A percentile compares a stretch with the other conserved stretches of the same genome.
phyloP scores from a whole-genome alignment of 768 basidiomycete genomes.

The Kwoniella mangroviensis region DNA sequence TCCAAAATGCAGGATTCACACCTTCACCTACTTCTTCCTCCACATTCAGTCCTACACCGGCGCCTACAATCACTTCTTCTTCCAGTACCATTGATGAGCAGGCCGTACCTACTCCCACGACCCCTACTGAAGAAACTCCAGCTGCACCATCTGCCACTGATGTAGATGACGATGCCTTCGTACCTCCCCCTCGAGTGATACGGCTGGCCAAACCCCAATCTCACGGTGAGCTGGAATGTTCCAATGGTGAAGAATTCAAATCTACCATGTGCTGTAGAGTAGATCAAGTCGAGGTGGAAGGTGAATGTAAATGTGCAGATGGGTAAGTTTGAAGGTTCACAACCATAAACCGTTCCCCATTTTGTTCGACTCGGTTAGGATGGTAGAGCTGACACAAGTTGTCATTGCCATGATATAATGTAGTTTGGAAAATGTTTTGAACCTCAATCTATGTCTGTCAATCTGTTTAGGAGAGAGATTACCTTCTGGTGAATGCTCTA shows the following conservation, averaged over 20 bases:
- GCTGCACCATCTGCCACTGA: neutral
- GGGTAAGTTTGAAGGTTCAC: conserved; percentile 18
- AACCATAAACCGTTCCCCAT: too few species aligned
- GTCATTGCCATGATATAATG: neutral
- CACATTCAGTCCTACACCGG: conserved; percentile 10
- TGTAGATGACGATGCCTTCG: conserved; percentile 14
- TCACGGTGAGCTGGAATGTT: conserved; percentile 6
- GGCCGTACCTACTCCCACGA: conserved; percentile 8
- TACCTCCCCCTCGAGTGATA: conserved; percentile 17
- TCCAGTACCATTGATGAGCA: too few species aligned
- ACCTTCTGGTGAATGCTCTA: conserved; percentile 19
- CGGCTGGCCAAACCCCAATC: conserved; percentile 7
- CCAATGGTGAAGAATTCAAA: conserved; percentile 18
- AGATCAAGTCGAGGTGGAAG: conserved; percentile 27
- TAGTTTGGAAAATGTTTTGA: conserved; percentile 24
- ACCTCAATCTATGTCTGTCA: conserved; percentile 27
- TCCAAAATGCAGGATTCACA: conserved; percentile 7
- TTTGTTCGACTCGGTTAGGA: too few species aligned
- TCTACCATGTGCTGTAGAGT: conserved; percentile 20
- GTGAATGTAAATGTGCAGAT: conserved; percentile 23
- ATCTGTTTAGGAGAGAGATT: conserved; percentile 25
- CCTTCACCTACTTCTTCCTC: conserved; percentile 5
- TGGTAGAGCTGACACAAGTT: neutral
- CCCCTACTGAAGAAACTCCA: conserved; percentile 3
- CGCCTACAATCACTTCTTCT: neutral